Evolutionary conservation across 345 rosid species (phyloP).

Genomic region (Murraya paniculata): DNA sequence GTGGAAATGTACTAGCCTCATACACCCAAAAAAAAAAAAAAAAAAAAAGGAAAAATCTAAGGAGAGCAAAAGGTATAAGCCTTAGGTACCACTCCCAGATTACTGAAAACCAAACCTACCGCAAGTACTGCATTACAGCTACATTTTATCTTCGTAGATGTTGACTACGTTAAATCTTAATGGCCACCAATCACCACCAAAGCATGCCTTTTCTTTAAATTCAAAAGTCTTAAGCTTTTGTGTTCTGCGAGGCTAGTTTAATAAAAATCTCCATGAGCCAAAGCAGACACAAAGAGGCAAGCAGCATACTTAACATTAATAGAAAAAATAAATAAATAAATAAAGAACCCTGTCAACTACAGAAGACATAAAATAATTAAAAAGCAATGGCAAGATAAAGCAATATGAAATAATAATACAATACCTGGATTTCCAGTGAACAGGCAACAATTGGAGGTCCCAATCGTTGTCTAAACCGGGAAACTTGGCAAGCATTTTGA

Average conservation of each 20-base stretch:
- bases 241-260: neutral
- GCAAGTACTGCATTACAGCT: neutral
- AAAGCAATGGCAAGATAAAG: neutral
- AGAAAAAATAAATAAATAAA: neutral
- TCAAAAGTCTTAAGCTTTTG: neutral
- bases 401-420: neutral
- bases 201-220: neutral
- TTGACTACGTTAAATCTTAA: neutral
- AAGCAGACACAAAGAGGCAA: neutral
- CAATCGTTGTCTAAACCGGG: slow-evolving; percentile 52
- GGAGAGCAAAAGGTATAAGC: neutral
- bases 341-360: neutral
- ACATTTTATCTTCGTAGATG: neutral
- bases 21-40: too few relatives aligned
- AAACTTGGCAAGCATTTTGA: slow-evolving; percentile 41
- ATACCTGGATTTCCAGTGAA: slow-evolving; percentile 59
- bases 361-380: neutral
- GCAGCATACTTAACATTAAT: neutral
- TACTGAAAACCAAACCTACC: neutral
- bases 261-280: neutral
- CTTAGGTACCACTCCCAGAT: neutral
- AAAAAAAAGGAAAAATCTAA: neutral
- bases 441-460: slow-evolving; percentile 64
- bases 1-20: neutral
- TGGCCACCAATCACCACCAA: neutral